Base-by-base conservation (phyloP, 495 filamentous ascomycete species). In the Daldinia bambusicola region DNA sequence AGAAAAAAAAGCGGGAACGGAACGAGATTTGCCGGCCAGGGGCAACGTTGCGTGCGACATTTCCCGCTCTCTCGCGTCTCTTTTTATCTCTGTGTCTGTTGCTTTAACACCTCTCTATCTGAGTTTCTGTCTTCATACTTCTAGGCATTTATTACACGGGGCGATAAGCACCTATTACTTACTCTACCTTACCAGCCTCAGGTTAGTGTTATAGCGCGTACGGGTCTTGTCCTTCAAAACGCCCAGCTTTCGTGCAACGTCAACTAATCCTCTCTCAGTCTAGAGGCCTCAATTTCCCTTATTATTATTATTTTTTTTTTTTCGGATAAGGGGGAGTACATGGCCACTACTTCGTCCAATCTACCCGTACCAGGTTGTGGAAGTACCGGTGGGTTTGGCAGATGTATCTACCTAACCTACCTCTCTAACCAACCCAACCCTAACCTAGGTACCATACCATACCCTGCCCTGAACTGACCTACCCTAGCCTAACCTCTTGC, bases 1-100 rank as follows among this genome's bases (percentile, higher is more conserved):
- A 40, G 52, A 16, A 16, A 30, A 16, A 18, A 12, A 38, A 72
- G n/a, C 70, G 70, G 60, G 55, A 71, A 53, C 63, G 69, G 68
- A 66, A 55, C 60, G 66, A 69, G 41, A 22, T 51, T 50, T 45
- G 36, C 31, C 51, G 61, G 63, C 55, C 69, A 63, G 55, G 58
- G 69, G 59, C 59, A 59, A 53, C 55, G 58, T 34, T n/a, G 34
- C 67, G 69, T 71, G 37, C 45, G 13, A 67, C 58, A 55, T 10
- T 20, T 38, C 8, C 18, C 13, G 20, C 18, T 36, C 34, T 36
- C 34, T 36, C 7, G 7, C 32, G 32, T 14, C 26, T 30, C 55
- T 32, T 32, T 22, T 12, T 22, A 38, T n/a, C 26, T 26, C 26
- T 26, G 26, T 26, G 1, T 26, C 26, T 26, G 26, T 26, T 26